Evolutionary conservation across 176 grass and related monocot genomes (phyloP).

Genomic region (Carex parvula): DNA sequence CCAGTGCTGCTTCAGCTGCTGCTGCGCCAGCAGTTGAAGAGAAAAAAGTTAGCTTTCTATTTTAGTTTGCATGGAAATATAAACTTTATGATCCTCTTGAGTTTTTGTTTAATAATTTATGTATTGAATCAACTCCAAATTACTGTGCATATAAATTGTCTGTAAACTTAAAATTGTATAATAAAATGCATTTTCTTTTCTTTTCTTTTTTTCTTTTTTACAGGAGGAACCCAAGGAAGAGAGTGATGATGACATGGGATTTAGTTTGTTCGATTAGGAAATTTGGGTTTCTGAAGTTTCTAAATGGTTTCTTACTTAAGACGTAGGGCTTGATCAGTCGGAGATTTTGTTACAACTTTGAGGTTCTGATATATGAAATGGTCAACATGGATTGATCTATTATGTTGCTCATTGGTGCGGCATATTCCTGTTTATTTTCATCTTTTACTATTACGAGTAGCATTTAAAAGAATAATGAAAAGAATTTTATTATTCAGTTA

Average conservation of each 20-base stretch:
- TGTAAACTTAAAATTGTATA: neutral
- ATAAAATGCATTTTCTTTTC: neutral
- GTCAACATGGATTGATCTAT: neutral
- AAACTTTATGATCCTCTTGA: neutral
- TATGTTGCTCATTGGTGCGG: neutral
- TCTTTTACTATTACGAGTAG: neutral
- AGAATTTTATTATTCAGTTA: neutral
- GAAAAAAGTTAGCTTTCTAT: constrained; percentile 45
- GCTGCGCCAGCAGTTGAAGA: constrained; percentile 52
- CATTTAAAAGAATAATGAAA: neutral
- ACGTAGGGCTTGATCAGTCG: neutral
- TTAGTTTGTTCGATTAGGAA: constrained; percentile 71
- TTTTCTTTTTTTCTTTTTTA: neutral
- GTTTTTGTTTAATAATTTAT: neutral
- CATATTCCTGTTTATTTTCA: neutral
- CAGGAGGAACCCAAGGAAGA: constrained; percentile 76
- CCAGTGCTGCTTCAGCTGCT: constrained; percentile 20
- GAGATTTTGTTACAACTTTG: neutral
- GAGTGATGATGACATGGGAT: constrained; percentile 80
- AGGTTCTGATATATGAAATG: neutral
- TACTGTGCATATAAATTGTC: neutral
- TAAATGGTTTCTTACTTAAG: neutral
- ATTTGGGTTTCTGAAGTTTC: neutral
- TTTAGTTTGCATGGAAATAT: neutral
- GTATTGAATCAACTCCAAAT: neutral